Base-by-base conservation (phyloP, 176 grass and related monocot genomes). In the Triticum aestivum region DNA sequence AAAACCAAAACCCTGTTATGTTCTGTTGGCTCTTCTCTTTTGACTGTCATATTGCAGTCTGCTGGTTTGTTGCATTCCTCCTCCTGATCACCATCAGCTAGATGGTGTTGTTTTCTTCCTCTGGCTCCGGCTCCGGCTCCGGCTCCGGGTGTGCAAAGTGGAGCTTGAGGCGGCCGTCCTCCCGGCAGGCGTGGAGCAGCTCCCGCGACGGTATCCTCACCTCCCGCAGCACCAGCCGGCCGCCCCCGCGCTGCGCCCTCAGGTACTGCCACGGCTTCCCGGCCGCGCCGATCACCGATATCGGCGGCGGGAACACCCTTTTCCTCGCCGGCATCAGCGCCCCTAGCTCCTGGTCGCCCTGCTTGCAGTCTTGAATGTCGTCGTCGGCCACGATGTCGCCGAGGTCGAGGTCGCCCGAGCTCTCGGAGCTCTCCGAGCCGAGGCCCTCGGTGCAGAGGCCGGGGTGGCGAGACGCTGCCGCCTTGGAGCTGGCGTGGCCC, bases 341-440 rank as follows among this genome's bases (percentile, higher is more conserved):
- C 27, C 12, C 15, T 30, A 30, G 29, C 7, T 38, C 72, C 0
- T 59, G 65, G 3, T 3, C 38, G 38, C 10, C 58, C 67, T 70
- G 63, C 52, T 59, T 23, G 23, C 62, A 18, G 15, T 7, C 51
- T 18, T 14, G 20, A 9, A 23, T n/a, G 20, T 54, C 20, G 24
- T 82, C 6, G 56, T 21, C 56, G 18, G 6, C 56, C 18, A 30
- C 17, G 73, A 13, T 24, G 4, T 45, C 59, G 59, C 11, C 69
- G 2, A 91, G 58, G 8, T 91, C 81, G 61, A 93, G 69, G 78
- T 93, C 93, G 78, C 89, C 89, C 1, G 89, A 91, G 89, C 91
- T 92, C 86, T 95, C 93, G 35, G 88, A 92, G 86, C 90, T 95
- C 88, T 95, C 93, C 1, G 91, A 89, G 23, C 93, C 93, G n/a